Percentiles rank a stretch among this genome's conserved stretches.
phyloP scores from a whole-genome alignment of 78 protist species.

The Speleostelium caveatum region DNA sequence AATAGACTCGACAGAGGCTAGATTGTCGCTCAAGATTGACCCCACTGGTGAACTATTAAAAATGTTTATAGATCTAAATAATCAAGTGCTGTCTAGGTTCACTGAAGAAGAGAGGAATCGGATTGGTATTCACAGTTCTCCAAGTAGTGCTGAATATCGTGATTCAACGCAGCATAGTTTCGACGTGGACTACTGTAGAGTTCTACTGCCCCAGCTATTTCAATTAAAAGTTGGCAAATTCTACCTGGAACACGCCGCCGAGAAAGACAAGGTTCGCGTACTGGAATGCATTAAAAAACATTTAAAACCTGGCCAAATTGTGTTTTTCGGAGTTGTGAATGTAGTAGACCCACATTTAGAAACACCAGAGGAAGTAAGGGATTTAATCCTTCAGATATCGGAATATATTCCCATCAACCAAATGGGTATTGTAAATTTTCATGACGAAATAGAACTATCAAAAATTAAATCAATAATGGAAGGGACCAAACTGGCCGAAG shows the following conservation, averaged over 20 bases:
- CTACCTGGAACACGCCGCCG: slow-evolving; percentile 30
- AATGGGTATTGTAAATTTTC: neutral
- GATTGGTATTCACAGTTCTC: slow-evolving; percentile 54
- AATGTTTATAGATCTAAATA: slow-evolving; percentile 17
- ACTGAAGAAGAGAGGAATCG: slow-evolving; percentile 4
- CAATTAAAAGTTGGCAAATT: slow-evolving; percentile 1
- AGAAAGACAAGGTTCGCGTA: neutral
- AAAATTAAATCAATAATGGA: slow-evolving; percentile 47
- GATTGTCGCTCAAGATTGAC: slow-evolving; percentile 31
- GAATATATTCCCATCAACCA: slow-evolving; percentile 44
- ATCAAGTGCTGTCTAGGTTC: slow-evolving; percentile 27
- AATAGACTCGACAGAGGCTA: slow-evolving; percentile 34
- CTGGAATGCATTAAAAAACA: slow-evolving; percentile 8
- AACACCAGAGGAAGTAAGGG: slow-evolving; percentile 53
- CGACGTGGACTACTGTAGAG: slow-evolving; percentile 14
- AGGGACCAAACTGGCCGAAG: slow-evolving; percentile 29
- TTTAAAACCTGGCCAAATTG: neutral
- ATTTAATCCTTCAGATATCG: slow-evolving; percentile 23
- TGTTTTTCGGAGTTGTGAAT: slow-evolving; percentile 54
- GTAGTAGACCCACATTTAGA: slow-evolving; percentile 44
- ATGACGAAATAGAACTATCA: neutral
- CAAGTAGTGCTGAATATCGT: slow-evolving; percentile 44
- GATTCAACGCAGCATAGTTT: slow-evolving; percentile 11
- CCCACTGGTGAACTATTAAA: slow-evolving; percentile 22
- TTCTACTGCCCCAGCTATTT: slow-evolving; percentile 20